phyloP scores from a whole-genome alignment of 139 green algal species.

The Yamagishiella unicocca region DNA sequence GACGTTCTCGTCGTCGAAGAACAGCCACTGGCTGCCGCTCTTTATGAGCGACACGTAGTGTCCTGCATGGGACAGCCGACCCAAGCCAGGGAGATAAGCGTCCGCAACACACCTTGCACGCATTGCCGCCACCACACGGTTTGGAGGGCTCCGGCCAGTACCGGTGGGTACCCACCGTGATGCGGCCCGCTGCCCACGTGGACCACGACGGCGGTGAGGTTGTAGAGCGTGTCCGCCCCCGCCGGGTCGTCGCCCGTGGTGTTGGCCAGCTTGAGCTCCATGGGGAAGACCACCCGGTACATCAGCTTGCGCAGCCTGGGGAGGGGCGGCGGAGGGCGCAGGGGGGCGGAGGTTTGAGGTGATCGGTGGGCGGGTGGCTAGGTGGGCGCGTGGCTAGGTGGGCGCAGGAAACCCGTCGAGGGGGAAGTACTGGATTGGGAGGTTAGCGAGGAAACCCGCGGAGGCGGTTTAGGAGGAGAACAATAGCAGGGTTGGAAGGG shows the following conservation, averaged over 20 bases:
- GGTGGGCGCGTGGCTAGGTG: too few species aligned
- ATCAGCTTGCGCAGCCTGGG: conserved; percentile 93
- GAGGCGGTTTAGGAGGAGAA: too few species aligned
- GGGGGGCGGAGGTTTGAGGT: background rate
- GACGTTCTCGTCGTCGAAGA: conserved; percentile 94
- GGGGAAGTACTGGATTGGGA: background rate
- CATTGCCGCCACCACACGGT: too few species aligned
- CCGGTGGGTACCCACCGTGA: conserved; percentile 89
- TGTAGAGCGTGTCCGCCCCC: conserved; percentile 80
- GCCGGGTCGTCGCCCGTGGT: conserved; percentile 75
- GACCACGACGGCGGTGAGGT: conserved; percentile 94
- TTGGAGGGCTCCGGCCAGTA: too few species aligned
- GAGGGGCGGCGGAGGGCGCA: background rate
- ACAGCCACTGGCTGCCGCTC: conserved; percentile 87
- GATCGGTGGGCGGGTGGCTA: background rate
- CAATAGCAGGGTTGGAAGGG: too few species aligned
- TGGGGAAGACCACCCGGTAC: conserved; percentile 97
- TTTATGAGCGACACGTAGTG: conserved; percentile 98
- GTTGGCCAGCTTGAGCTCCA: conserved; percentile 96
- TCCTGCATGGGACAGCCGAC: too few species aligned
- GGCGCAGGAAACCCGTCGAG: background rate
- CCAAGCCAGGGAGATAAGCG: too few species aligned
- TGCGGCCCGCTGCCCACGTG: conserved; percentile 95
- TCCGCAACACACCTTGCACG: too few species aligned
- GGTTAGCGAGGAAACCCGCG: background rate